Evolutionary conservation across 1,284 basidiomycete species (phyloP).

Genomic region (Moesziomyces globuligerus): DNA sequence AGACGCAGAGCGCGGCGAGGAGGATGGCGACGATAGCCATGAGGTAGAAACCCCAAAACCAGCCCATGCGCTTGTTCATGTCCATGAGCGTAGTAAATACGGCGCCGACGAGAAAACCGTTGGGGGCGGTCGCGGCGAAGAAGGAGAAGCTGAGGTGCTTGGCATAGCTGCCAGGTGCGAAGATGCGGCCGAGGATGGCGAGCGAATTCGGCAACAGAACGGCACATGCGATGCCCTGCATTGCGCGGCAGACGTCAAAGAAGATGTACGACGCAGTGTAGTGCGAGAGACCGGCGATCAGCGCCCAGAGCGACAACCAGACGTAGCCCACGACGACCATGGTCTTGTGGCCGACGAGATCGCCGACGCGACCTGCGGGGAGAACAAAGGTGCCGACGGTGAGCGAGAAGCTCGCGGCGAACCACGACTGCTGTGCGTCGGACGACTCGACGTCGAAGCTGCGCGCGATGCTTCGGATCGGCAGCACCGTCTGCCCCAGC

Average conservation of each 20-base stretch:
- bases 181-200: conserved; percentile 50
- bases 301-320: conserved; percentile 33
- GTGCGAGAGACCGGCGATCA: conserved; percentile 47
- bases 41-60: conserved; percentile 56
- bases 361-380: conserved; percentile 52
- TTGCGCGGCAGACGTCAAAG: conserved; percentile 56
- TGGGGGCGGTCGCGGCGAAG: conserved; percentile 53
- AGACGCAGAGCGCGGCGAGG: conserved; percentile 20
- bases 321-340: conserved; percentile 47
- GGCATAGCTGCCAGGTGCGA: conserved; percentile 31
- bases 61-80: conserved; percentile 21
- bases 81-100: conserved; percentile 38
- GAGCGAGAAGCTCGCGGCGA: conserved; percentile 51
- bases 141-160: conserved; percentile 49
- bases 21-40: conserved; percentile 34
- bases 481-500: conserved; percentile 35
- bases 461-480: conserved; percentile 28
- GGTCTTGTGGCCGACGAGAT: conserved; percentile 49
- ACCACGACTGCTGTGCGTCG: conserved; percentile 45
- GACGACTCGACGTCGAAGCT: conserved; percentile 28
- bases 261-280: conserved; percentile 45
- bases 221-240: conserved; percentile 53
- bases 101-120: conserved; percentile 54
- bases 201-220: conserved; percentile 52
- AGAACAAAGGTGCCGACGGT: conserved; percentile 59